Base-by-base conservation (phyloP, 495 filamentous ascomycete species). In the Letharia lupina region DNA sequence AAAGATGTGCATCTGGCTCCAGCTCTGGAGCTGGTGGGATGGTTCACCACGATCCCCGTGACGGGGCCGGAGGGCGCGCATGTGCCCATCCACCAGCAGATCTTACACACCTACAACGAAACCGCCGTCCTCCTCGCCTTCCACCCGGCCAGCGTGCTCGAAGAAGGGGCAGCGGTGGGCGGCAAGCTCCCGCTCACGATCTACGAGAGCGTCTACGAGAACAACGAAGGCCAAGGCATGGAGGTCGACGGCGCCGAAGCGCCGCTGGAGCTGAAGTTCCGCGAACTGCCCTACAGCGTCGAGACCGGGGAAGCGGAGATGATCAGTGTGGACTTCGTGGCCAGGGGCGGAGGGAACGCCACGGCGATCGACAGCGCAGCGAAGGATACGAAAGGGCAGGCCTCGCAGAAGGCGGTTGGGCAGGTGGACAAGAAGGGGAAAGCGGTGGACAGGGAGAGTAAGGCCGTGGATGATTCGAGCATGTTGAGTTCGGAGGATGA, bases 251-350 rank as follows among this genome's bases (percentile, higher is more conserved):
- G 83, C 50, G 86, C 89, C 65, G 80, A 82, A 39, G 65, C 74
- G 67, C 71, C 63, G 13, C 72, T 84, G 59, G 82, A 79, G 15
- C 80, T 96, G 33, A 85, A 84, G 66, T 98, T 97, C 77, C 83
- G 89, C 35, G 90, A 93, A 73, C 74, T 97, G 41, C 86, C 88
- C 23, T 97, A 93, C 74, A 84, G 86, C 0, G 86, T 97, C 23
- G 94, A 99, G 74, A 97, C 91, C 0, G 90, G 89, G 20, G 91
- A 98, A 75, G 89, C 94, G 11, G 95, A 99, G 78, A 97, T 98
- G 92, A 97, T 99, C 70, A 86, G 87, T 48, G 87, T 98, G 70
- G 90, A 98, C 70, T 93, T 90, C 66, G 89, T 98, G 40, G 93
- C 93, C 1, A 84, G 87, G 59, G 88, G 87, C 35, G 90, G 87